Conservation (phyloP, 345 rosid species). For the Populus alba region DNA sequence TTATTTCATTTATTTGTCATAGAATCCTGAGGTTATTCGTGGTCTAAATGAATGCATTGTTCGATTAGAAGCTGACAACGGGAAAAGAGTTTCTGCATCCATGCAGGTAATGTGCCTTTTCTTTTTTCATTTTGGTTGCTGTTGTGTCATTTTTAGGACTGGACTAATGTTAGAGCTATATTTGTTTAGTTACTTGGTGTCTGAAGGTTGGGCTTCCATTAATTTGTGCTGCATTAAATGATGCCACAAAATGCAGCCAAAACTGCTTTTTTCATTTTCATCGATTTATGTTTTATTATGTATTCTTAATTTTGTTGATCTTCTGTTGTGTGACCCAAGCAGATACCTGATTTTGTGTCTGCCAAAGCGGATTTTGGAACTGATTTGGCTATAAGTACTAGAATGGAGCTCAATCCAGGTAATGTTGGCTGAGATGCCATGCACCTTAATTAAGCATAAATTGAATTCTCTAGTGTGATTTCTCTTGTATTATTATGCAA, state of each 20-base stretch:
- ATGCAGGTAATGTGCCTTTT: constrained; percentile 56
- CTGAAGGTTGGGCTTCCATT: background rate
- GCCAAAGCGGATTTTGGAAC: constrained; percentile 76
- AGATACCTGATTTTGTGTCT: constrained; percentile 81
- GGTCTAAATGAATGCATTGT: constrained; percentile 88
- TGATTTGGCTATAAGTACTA: constrained; percentile 74
- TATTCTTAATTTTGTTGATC: background rate
- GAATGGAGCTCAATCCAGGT: constrained; percentile 91
- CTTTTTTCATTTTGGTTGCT: background rate
- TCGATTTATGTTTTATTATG: background rate
- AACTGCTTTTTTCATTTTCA: background rate
- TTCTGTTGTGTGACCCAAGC: background rate
- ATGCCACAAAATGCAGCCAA: constrained; percentile 1
- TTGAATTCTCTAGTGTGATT: constrained; percentile 5
- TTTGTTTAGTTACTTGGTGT: background rate
- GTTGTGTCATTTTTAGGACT: background rate
- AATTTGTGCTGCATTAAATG: background rate
- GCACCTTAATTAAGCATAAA: constrained; percentile 4
- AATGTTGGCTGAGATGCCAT: constrained; percentile 6
- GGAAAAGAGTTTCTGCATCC: constrained; percentile 71
- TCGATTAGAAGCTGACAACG: constrained; percentile 72
- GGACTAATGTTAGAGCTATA: background rate
- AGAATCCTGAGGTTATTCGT: constrained; percentile 78
- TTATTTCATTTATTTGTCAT: constrained; percentile 12
- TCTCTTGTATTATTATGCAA: background rate